Conservation (phyloP, 805 yeast species). For the Teunomyces stri region DNA sequence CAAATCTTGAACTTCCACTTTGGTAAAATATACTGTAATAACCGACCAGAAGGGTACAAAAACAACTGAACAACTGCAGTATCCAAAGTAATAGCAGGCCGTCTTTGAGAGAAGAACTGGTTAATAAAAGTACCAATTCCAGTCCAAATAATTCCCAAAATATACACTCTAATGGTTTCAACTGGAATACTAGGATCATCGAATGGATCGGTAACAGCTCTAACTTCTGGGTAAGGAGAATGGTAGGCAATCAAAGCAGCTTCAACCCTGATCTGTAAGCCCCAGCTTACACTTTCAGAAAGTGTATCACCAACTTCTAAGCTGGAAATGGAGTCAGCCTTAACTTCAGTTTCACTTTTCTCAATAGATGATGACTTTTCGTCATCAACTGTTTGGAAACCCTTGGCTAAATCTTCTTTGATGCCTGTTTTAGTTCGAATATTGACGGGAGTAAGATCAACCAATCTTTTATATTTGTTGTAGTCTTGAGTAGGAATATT, state of each 20-base stretch:
- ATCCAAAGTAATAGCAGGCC: conserved; percentile 45
- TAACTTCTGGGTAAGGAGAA: conserved; percentile 42
- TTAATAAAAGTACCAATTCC: conserved; percentile 54
- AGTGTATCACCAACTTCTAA: not conserved
- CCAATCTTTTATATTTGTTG: conserved; percentile 21
- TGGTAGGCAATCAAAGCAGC: conserved; percentile 38
- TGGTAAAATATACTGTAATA: conserved; percentile 34
- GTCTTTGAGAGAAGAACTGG: conserved; percentile 54
- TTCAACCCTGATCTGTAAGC: conserved; percentile 33
- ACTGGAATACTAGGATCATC: conserved; percentile 32
- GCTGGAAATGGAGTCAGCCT: not conserved
- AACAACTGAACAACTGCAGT: conserved; percentile 47
- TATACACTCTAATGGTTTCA: conserved; percentile 50
- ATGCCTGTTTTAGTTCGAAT: not conserved
- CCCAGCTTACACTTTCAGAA: conserved; percentile 25
- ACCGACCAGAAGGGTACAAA: conserved; percentile 44
- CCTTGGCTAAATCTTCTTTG: not conserved
- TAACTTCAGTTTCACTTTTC: not conserved
- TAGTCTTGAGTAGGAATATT: conserved; percentile 31
- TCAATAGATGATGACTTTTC: not conserved
- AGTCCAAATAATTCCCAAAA: conserved; percentile 53
- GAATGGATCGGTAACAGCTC: conserved; percentile 39
- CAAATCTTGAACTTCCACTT: conserved; percentile 20
- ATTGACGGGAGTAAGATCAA: conserved; percentile 6
- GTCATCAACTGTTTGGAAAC: not conserved